phyloP scores from a whole-genome alignment of 345 rosid species.

The Clarkia xantiana region DNA sequence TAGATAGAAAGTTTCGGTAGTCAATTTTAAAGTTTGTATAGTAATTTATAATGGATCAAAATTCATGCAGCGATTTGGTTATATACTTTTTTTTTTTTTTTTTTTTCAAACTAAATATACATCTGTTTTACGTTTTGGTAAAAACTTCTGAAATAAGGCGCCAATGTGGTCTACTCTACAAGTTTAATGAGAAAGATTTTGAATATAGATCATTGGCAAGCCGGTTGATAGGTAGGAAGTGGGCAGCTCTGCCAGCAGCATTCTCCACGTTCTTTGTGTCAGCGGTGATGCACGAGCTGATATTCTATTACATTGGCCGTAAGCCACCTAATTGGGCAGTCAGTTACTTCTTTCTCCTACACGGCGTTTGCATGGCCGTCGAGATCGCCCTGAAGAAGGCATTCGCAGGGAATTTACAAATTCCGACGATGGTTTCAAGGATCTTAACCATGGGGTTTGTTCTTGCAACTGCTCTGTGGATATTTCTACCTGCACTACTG shows the following conservation, averaged over 20 bases:
- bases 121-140: too few relatives aligned
- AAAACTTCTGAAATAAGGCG: too few relatives aligned
- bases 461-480: slow-evolving; percentile 11
- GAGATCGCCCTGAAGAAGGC: slow-evolving; percentile 18
- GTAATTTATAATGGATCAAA: too few relatives aligned
- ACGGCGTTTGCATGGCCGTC: slow-evolving; percentile 19
- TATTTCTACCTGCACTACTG: slow-evolving; percentile 18
- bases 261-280: slow-evolving; percentile 34
- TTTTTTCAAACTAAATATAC: too few relatives aligned
- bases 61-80: too few relatives aligned
- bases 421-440: slow-evolving; percentile 9
- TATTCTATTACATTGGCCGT: slow-evolving; percentile 35
- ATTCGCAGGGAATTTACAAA: slow-evolving; percentile 1
- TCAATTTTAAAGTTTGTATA: too few relatives aligned
- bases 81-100: too few relatives aligned
- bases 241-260: slow-evolving; percentile 29
- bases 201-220: too few relatives aligned
- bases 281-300: slow-evolving; percentile 47
- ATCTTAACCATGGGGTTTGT: slow-evolving; percentile 14
- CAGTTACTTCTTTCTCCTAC: slow-evolving; percentile 35
- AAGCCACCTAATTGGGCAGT: slow-evolving; percentile 34
- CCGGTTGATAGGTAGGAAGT: slow-evolving; percentile 12
- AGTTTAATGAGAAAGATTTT: too few relatives aligned
- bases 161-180: too few relatives aligned
- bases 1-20: too few relatives aligned